These are phyloP conservation scores for Annulohypoxylon moriforme DNA, from an alignment of 495 filamentous ascomycete genomes.

Conservation along the genomic window DNA sequence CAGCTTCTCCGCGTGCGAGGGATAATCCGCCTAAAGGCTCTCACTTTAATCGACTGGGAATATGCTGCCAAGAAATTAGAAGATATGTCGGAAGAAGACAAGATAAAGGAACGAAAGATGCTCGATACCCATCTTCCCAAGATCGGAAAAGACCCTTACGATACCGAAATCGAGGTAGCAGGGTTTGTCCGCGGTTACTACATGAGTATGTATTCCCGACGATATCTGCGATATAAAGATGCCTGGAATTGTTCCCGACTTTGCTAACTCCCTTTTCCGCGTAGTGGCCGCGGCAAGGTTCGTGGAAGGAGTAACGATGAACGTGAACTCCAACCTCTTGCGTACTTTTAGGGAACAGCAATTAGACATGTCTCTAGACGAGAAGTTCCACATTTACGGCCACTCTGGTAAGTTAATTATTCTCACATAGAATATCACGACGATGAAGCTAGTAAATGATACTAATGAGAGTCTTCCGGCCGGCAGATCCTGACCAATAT, in stretches of 20 bases:
- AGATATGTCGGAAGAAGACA: conserved; percentile 56
- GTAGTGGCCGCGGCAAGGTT: conserved; percentile 59
- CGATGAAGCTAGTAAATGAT: background rate
- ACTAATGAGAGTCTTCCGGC: conserved; percentile 8
- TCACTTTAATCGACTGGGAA: conserved; percentile 48
- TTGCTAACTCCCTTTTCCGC: conserved; percentile 18
- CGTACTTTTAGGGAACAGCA: conserved; percentile 44
- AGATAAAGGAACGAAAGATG: conserved; percentile 35
- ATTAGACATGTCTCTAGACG: conserved; percentile 52
- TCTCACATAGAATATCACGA: background rate
- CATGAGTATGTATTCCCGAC: conserved; percentile 43
- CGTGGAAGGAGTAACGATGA: conserved; percentile 59
- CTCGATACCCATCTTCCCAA: conserved; percentile 47
- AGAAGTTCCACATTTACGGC: conserved; percentile 53
- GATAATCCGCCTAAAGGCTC: conserved; percentile 51
- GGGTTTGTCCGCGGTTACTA: conserved; percentile 66
- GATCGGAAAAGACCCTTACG: conserved; percentile 58
- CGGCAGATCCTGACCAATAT: conserved; percentile 47
- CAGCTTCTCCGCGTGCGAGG: conserved; percentile 49
- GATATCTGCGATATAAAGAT: background rate
- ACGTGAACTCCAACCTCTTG: conserved; percentile 60
- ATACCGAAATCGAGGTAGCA: conserved; percentile 59
- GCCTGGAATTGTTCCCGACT: background rate
- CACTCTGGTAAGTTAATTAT: conserved; percentile 27
- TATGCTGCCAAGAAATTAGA: conserved; percentile 35